Base-by-base conservation (phyloP, 208 protist genomes). In the Sergeia podlipaevii region DNA sequence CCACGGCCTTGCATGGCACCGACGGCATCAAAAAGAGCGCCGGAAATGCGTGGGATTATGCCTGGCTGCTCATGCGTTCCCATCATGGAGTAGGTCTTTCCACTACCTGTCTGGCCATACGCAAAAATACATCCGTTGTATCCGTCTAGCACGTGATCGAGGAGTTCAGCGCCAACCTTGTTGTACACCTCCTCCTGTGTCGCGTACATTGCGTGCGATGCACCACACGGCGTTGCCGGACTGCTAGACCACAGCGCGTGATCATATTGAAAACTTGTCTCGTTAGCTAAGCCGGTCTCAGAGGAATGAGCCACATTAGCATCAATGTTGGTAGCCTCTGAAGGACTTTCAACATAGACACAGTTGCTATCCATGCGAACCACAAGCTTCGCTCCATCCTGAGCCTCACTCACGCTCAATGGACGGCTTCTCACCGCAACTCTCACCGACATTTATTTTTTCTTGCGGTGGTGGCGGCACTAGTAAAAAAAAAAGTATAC, bases 41-140 rank as follows among this genome's bases (percentile, higher is more conserved):
- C 56, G 1, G 83, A 70, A 38, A 91, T 80, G 23, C 87, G 73
- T 0, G 87, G 87, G 23, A 89, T 71, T 41, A 95, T 38, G 8
- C 80, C 83, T 0, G 72, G 61, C 33, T 82, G 57, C 13, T 48
- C 36, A 23, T 64, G 29, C 32, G 51, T 50, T 34, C 84, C 88
- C 51, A 92, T 80, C 80, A 95, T 86, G 34, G 65, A 80, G 65
- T 95, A 87, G 29, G 77, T 92, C 53, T 96, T 94, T 6, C 90
- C 90, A 41, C 75, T 89, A 4, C 90, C 84, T 7, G 90, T 94
- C 55, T 96, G 86, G 11, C 86, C 86, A 56, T 94, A 96, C 27
- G 86, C 84, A 50, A 96, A 91, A 33, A 96, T 80, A 54, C 86
- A 93, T 26, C 72, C 78, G 65, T 96, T 96, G 65, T 85, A 94